Percentiles rank a stretch among this genome's conserved stretches.
These are phyloP conservation scores for Lachancea sp. DNA, from an alignment of 805 yeast genomes.

Conservation along the genomic window DNA sequence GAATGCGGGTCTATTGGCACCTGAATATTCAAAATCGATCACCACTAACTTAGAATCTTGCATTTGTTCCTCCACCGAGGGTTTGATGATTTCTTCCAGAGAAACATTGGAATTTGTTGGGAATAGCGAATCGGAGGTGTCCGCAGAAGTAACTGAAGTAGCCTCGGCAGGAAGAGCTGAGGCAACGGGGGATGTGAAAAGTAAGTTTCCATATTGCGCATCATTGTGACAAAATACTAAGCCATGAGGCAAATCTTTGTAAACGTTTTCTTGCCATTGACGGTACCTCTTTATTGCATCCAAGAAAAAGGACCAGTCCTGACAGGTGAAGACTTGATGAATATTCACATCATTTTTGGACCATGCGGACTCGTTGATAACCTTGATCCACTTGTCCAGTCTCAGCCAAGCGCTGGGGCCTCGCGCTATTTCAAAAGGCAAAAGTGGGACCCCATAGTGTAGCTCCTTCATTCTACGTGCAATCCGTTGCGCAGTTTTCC, in stretches of 20 bases:
- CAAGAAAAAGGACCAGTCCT: slow-evolving; percentile 45
- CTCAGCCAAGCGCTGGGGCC: slow-evolving; percentile 69
- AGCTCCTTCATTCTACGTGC: slow-evolving; percentile 96
- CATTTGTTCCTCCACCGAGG: slow-evolving; percentile 34
- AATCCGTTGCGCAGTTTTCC: slow-evolving; percentile 71
- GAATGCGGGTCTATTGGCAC: slow-evolving; percentile 80
- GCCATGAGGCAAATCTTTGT: slow-evolving; percentile 36
- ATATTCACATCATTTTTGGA: slow-evolving; percentile 30
- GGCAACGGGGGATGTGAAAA: slow-evolving; percentile 54
- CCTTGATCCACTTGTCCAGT: slow-evolving; percentile 63
- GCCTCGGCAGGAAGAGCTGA: slow-evolving; percentile 12
- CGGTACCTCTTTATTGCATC: slow-evolving; percentile 45
- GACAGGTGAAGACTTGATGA: slow-evolving; percentile 35
- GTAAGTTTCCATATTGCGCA: slow-evolving; percentile 90
- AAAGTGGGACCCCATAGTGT: slow-evolving; percentile 70
- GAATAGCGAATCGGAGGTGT: slow-evolving; percentile 25
- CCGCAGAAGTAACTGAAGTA: slow-evolving; percentile 12
- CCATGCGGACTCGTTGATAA: slow-evolving; percentile 39
- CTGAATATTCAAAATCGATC: slow-evolving; percentile 94
- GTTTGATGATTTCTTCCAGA: slow-evolving; percentile 31
- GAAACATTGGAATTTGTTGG: slow-evolving; percentile 26
- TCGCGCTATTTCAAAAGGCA: slow-evolving; percentile 44
- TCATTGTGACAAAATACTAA: slow-evolving; percentile 91
- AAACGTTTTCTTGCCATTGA: slow-evolving; percentile 48
- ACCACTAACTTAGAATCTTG: slow-evolving; percentile 78